Evolutionary conservation across 2,329 filamentous ascomycete genomes (phyloP).

Genomic region (Pseudogymnoascus sp.): DNA sequence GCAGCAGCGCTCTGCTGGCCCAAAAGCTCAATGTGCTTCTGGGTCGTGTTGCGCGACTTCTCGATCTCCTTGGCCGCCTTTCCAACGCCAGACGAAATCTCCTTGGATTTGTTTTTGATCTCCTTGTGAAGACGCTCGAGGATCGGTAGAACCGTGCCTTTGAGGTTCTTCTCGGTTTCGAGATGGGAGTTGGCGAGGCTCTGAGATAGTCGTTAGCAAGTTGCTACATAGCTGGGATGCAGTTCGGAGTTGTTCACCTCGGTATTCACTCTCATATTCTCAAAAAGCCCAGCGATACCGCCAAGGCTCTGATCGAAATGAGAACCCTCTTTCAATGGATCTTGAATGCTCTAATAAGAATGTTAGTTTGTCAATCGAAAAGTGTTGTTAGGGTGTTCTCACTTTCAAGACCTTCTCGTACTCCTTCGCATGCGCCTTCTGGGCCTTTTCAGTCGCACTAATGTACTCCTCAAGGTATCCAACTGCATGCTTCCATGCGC

Average conservation of each 20-base stretch:
- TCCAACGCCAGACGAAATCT: constrained; percentile 70
- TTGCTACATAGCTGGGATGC: not conserved
- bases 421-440: constrained; percentile 81
- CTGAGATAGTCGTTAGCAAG: constrained; percentile 40
- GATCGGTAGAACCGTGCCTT: constrained; percentile 75
- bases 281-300: constrained; percentile 82
- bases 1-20: constrained; percentile 76
- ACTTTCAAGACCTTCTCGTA: constrained; percentile 92
- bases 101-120: constrained; percentile 94
- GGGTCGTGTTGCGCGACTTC: constrained; percentile 74
- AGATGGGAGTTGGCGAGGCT: constrained; percentile 80
- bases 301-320: constrained; percentile 90
- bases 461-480: constrained; percentile 90
- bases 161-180: constrained; percentile 87
- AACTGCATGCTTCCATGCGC: constrained; percentile 93
- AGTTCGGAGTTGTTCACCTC: constrained; percentile 42
- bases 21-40: constrained; percentile 93
- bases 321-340: constrained; percentile 78
- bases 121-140: constrained; percentile 89
- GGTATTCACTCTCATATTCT: constrained; percentile 88
- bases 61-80: constrained; percentile 88
- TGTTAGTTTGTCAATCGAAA: constrained; percentile 11
- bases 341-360: constrained; percentile 64
- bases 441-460: constrained; percentile 73
- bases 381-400: constrained; percentile 11